Conservation (phyloP, 148 eudicot genomes). For the Silene conica region DNA sequence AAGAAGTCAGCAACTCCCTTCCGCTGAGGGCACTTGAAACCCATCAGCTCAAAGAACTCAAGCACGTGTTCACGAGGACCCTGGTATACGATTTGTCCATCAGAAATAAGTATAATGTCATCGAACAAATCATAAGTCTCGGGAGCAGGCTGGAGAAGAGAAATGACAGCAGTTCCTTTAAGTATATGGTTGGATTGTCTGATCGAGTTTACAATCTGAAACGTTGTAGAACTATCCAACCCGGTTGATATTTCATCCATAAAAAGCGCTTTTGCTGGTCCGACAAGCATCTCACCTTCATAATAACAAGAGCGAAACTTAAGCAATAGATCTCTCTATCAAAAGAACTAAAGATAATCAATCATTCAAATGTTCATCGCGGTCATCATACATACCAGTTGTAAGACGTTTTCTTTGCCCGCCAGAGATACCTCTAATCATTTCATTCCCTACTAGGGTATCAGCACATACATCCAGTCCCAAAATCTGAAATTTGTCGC, state of each 20-base stretch:
- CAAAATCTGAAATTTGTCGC: slow-evolving; percentile 48
- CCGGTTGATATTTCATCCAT: slow-evolving; percentile 98
- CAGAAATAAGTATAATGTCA: slow-evolving; percentile 78
- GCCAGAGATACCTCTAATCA: slow-evolving; percentile 84
- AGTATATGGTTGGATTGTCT: slow-evolving; percentile 75
- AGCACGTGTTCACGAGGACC: slow-evolving; percentile 78
- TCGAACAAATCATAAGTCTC: slow-evolving; percentile 81
- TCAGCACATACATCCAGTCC: slow-evolving; percentile 86
- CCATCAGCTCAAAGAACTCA: slow-evolving; percentile 82
- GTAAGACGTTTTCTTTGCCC: slow-evolving; percentile 80
- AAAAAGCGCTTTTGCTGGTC: slow-evolving; percentile 77
- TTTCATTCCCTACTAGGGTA: slow-evolving; percentile 77
- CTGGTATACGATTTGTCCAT: slow-evolving; percentile 80
- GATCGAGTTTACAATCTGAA: slow-evolving; percentile 73
- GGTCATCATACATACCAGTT: too few relatives aligned
- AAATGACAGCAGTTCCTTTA: slow-evolving; percentile 71
- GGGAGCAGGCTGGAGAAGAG: slow-evolving; percentile 90
- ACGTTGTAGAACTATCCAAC: slow-evolving; percentile 90
- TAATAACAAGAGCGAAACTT: neutral
- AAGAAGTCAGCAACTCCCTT: slow-evolving; percentile 89
- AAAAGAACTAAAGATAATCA: neutral
- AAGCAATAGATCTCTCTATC: neutral
- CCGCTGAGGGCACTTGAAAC: slow-evolving; percentile 83
- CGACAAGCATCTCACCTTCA: slow-evolving; percentile 90
- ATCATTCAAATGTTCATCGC: slow-evolving; percentile 10